Percentiles rank a stretch among this genome's conserved stretches.
These are phyloP conservation scores for Euptelea pleiosperma DNA, from an alignment of 164 flowering plant species.

Conservation along the genomic window DNA sequence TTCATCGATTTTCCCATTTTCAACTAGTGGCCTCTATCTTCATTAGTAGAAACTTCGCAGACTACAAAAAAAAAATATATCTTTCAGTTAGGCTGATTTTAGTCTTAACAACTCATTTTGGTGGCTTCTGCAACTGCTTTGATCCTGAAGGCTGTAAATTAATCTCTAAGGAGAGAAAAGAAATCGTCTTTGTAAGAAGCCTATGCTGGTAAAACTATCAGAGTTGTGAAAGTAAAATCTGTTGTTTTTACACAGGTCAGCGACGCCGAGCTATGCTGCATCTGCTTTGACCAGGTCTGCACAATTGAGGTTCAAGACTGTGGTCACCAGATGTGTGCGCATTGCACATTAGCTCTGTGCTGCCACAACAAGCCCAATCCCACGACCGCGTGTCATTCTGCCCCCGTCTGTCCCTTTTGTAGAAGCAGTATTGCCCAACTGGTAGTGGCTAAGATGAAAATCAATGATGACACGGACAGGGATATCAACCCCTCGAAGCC, in stretches of 20 bases:
- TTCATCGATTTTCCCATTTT: too few species aligned
- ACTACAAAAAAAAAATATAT: too few species aligned
- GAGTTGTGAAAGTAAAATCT: not conserved
- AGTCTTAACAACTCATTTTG: too few species aligned
- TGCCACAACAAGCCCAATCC: slow-evolving; percentile 96
- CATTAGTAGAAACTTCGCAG: too few species aligned
- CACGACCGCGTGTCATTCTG: slow-evolving; percentile 37
- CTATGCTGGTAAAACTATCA: too few species aligned
- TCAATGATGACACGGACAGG: slow-evolving; percentile 26
- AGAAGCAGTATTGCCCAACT: slow-evolving; percentile 68
- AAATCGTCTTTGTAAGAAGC: too few species aligned
- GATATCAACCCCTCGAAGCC: slow-evolving; percentile 43
- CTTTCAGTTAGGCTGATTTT: too few species aligned
- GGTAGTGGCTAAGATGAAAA: slow-evolving; percentile 54
- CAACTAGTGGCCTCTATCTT: too few species aligned
- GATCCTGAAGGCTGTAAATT: too few species aligned
- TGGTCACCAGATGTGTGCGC: slow-evolving; percentile 98
- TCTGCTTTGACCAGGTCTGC: slow-evolving; percentile 93
- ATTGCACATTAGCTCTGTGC: slow-evolving; percentile 86
- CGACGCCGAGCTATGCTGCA: slow-evolving; percentile 76
- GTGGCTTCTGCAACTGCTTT: too few species aligned
- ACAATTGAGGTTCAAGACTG: slow-evolving; percentile 89
- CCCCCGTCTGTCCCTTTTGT: slow-evolving; percentile 93
- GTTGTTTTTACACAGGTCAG: slow-evolving; percentile 73
- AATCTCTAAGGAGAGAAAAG: too few species aligned